Evolutionary conservation across 139 green algal genomes (phyloP).

Genomic region (Nannochloris sp.): DNA sequence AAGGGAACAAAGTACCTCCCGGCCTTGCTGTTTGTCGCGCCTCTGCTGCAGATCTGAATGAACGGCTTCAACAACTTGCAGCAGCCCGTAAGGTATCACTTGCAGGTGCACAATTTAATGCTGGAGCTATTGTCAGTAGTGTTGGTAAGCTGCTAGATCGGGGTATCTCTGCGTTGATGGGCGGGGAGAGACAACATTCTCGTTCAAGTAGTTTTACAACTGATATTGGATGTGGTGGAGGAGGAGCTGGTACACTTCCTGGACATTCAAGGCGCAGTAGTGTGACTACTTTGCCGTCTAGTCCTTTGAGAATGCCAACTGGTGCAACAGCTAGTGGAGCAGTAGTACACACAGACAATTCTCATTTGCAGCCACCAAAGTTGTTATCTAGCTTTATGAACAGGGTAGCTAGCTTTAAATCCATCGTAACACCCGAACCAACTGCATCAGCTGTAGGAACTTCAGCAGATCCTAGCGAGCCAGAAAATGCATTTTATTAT

Average conservation of each 20-base stretch:
- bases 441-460: too few relatives aligned
- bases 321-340: not conserved
- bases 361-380: not conserved
- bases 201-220: not conserved
- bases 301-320: not conserved
- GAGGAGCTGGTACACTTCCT: not conserved
- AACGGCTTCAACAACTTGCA: conserved; percentile 36
- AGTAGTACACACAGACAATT: not conserved
- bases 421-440: not conserved
- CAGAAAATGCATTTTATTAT: conserved; percentile 61
- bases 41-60: conserved; percentile 10
- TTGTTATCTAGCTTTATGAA: not conserved
- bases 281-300: not conserved
- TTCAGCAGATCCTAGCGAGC: conserved; percentile 12
- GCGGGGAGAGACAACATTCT: not conserved
- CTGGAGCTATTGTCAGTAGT: conserved; percentile 29
- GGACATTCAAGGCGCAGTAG: not conserved
- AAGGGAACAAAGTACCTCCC: conserved; percentile 17
- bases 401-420: not conserved
- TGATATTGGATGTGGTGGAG: not conserved
- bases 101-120: not conserved
- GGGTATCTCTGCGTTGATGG: conserved; percentile 44
- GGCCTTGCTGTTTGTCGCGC: conserved; percentile 30
- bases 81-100: conserved; percentile 31
- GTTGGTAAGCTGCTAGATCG: conserved; percentile 45